Evolutionary conservation across 768 basidiomycete species (phyloP), one percentile per base, ranked within the genome.

Genomic region (Tulasnella sp.): DNA sequence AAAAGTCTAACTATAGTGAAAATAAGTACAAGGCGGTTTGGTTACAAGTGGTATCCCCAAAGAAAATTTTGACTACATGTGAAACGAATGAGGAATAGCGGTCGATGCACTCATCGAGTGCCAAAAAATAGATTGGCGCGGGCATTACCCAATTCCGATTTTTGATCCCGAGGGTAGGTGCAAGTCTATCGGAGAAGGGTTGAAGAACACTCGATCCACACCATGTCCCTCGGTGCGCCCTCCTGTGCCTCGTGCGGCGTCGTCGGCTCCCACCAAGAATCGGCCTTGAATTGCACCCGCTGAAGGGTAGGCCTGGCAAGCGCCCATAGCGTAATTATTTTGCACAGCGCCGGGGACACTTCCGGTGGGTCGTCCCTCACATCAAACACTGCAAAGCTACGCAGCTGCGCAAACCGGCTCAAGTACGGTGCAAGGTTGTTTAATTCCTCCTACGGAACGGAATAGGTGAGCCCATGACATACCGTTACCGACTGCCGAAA

Each of bases 361-460:
- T 76, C 75, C 34, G 52, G 52, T 36, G 46, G 44, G 75, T 79
- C 78, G 42, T 72, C 78, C 34, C 34, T 9, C 5, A 71, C n/a
- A 46, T 79, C 78, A 12, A 73, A 19, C 40, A 79, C 71, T 8
- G 73, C 39, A 39, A 79, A 56, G 34, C 71, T 72, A 36, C 56
- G 71, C 10, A 79, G 71, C 24, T 79, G 62, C 24, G 40, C 71
- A 46, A 79, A 79, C n/a, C 78, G 68, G 27, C 68, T 38, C n/a
- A 79, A 24, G 78, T 44, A 38, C 2, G 78, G 78, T 27, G 38
- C 24, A 21, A 73, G 44, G n/a, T 27, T 44, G n/a, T 72, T 58
- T 36, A 79, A 71, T 74, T 79, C 78, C 71, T 79, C 78, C 78
- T 79, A 62, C 40, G 44, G n/a, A 58, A n/a, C 2, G n/a, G 39